Base-by-base conservation (phyloP, 306 rosid genomes). In the Prunus campanulata region DNA sequence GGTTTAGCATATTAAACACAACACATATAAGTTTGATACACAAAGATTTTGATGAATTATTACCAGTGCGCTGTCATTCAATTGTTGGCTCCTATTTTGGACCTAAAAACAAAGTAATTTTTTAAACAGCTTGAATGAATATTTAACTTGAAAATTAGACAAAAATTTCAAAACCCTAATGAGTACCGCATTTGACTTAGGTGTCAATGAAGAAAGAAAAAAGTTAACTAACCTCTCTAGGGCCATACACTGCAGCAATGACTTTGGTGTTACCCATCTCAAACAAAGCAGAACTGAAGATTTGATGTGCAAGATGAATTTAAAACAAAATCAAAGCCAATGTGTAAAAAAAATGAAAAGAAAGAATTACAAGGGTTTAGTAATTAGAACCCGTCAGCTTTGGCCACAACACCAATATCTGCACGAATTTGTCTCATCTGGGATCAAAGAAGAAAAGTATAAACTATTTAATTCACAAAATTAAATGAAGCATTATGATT, bases 211-310 rank as follows among this genome's bases (percentile, higher is more conserved):
- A 79, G 20, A 27, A 16, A 11, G 11, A 25, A 42, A 42, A 55
- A 35, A 35, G 8, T 69, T 49, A 16, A 20, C 19, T 55, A 16
- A 93, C 97, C 96, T 91, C 96, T 90, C 94, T 78, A 25, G 96
- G 98, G 71, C 97, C 97, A 80, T 91, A 93, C 24, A 93, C 97
- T 68, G 97, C 97, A 55, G 96, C 98, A 84, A 93, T 72, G 61
- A 91, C 97, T 83, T 93, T 90, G 70, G 98, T 91, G 85, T 88
- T 88, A 68, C 97, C 97, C 98, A 93, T 93, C 90, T 93, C 97
- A 66, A 93, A 93, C 69, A 86, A 44, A 15, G 97, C 93, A 61
- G 97, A 93, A 49, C 97, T 91, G 88, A 69, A 39, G 22, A 77
- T 77, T 15, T 29, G 47, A 76, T 50, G 57, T 49, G 22, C 30